Conservation (phyloP, 2,329 filamentous ascomycete species). For the Ceratocystis colombiana region DNA sequence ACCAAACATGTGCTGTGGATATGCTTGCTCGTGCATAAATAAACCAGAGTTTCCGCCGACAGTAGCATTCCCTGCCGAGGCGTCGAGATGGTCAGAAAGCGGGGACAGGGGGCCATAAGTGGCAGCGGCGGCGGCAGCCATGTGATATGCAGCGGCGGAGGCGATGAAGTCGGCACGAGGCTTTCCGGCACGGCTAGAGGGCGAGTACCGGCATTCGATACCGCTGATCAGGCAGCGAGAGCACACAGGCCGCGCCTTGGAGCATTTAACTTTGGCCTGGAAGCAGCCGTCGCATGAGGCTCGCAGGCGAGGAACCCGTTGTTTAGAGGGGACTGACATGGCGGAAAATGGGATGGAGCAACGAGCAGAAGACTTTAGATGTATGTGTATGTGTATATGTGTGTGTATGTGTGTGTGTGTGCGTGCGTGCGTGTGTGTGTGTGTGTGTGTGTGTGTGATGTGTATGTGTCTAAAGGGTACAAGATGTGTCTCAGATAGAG, state of each 20-base stretch:
- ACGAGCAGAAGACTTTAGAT: neutral
- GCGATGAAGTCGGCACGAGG: slow-evolving; percentile 20
- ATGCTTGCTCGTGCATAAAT: slow-evolving; percentile 15
- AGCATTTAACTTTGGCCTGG: slow-evolving; percentile 48
- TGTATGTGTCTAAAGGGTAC: neutral
- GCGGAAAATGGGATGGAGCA: neutral
- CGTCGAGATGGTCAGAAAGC: slow-evolving; percentile 4
- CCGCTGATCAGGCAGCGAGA: slow-evolving; percentile 43
- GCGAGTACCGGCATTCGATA: slow-evolving; percentile 43
- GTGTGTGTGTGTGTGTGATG: too few species aligned
- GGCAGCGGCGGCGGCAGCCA: neutral
- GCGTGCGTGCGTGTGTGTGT: too few species aligned
- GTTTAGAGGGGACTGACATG: slow-evolving; percentile 28
- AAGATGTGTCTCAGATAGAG: slow-evolving; percentile 1
- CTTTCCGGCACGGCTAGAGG: slow-evolving; percentile 40
- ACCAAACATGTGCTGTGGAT: slow-evolving; percentile 17
- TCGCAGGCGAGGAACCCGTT: slow-evolving; percentile 37
- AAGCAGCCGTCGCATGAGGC: slow-evolving; percentile 47
- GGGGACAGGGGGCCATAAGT: slow-evolving; percentile 12
- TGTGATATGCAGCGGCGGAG: slow-evolving; percentile 11
- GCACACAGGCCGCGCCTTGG: slow-evolving; percentile 44
- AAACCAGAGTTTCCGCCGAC: slow-evolving; percentile 1
- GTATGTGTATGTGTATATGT: too few species aligned
- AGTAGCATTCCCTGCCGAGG: neutral
- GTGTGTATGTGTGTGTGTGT: too few species aligned